Conservation (phyloP, 2,329 filamentous ascomycete genomes). For the Aspergillus udagawae region DNA sequence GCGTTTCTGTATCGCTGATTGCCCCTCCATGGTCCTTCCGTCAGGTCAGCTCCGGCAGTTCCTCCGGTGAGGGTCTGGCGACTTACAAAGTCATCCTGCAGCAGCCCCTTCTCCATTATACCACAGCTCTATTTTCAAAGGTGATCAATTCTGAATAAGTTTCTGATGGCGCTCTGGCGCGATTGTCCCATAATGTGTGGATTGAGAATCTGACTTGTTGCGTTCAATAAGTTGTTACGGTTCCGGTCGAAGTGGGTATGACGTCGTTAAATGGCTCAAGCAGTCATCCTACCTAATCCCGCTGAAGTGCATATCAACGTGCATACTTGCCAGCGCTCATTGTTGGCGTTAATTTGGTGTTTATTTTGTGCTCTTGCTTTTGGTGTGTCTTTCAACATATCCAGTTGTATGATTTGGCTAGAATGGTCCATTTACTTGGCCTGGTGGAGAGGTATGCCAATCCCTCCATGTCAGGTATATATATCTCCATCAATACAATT, state of each 20-base stretch:
- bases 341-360: neutral
- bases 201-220: neutral
- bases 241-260: conserved; percentile 21
- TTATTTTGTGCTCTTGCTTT: neutral
- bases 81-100: conserved; percentile 19
- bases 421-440: neutral
- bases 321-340: neutral
- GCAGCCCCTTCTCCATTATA: conserved; percentile 3
- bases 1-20: conserved; percentile 31
- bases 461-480: neutral
- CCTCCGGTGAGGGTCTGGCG: conserved; percentile 3
- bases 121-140: neutral
- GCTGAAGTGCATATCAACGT: neutral
- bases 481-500: neutral
- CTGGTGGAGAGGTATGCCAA: neutral
- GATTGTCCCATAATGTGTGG: neutral
- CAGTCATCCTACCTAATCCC: neutral
- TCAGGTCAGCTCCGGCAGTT: conserved; percentile 4
- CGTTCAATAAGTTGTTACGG: conserved; percentile 9
- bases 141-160: neutral
- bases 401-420: neutral
- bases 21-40: conserved; percentile 27
- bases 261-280: conserved; percentile 18
- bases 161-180: neutral
- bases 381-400: neutral